These are phyloP conservation scores for Herpotrichia juniperi DNA, from an alignment of 2,329 filamentous ascomycete genomes.

Conservation along the genomic window DNA sequence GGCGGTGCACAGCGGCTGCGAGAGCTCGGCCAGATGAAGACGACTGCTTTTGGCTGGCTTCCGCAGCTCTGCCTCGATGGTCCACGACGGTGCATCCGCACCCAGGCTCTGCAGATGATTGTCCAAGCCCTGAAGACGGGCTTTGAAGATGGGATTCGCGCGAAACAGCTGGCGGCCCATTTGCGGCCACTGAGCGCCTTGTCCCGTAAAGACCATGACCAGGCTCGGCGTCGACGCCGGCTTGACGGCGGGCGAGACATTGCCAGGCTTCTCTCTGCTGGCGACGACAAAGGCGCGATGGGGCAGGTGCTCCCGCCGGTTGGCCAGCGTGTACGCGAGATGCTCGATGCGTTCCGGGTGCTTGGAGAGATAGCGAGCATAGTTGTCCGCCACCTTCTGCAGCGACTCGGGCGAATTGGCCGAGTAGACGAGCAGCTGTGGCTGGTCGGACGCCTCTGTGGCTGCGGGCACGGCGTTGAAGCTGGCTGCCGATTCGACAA, in stretches of 20 bases:
- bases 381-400: background rate
- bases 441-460: background rate
- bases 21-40: slow-evolving; percentile 1
- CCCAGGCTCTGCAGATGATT: background rate
- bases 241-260: background rate
- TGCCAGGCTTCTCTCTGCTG: background rate
- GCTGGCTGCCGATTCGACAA: slow-evolving; percentile 20
- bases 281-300: background rate
- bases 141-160: slow-evolving; percentile 8
- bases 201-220: slow-evolving; percentile 47
- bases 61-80: background rate
- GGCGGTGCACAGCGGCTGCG: slow-evolving; percentile 16
- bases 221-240: background rate
- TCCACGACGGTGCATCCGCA: background rate
- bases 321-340: background rate
- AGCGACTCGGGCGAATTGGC: background rate
- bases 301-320: background rate
- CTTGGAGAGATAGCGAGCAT: too few relatives aligned
- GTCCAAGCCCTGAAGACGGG: background rate
- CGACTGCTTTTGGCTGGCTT: background rate
- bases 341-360: background rate
- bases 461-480: too few relatives aligned
- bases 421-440: background rate
- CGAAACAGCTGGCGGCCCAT: slow-evolving; percentile 48
- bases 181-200: slow-evolving; percentile 48